These are phyloP conservation scores for Auriscalpium orientale DNA, from an alignment of 768 basidiomycete species.

Conservation along the genomic window DNA sequence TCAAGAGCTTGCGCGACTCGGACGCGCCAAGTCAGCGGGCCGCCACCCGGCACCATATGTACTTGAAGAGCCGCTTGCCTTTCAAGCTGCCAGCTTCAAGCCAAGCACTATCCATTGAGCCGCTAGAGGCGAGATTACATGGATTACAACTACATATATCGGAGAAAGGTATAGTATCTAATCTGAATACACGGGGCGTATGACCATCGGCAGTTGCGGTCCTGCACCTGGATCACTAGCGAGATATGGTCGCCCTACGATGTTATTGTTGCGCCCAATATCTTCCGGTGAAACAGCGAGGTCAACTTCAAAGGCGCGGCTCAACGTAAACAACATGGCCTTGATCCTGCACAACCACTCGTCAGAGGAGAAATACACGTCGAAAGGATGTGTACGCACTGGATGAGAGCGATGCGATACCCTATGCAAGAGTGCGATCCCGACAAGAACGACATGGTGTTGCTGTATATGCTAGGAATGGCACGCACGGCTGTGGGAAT, in stretches of 20 bases:
- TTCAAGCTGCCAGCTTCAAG: too few relatives aligned
- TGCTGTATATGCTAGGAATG: slow-evolving; percentile 56
- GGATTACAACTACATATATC: too few relatives aligned
- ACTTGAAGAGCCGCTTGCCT: too few relatives aligned
- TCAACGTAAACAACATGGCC: slow-evolving; percentile 25
- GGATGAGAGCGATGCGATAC: slow-evolving; percentile 54
- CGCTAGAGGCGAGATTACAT: too few relatives aligned
- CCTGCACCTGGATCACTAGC: not conserved
- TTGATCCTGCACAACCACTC: slow-evolving; percentile 20
- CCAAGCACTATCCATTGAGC: too few relatives aligned
- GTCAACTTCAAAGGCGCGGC: slow-evolving; percentile 25
- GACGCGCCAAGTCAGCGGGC: too few relatives aligned
- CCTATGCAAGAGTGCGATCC: slow-evolving; percentile 64
- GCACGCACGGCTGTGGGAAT: slow-evolving; percentile 34
- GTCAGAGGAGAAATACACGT: not conserved
- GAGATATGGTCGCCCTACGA: not conserved
- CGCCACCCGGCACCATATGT: too few relatives aligned
- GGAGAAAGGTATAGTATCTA: not conserved
- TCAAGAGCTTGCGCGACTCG: too few relatives aligned
- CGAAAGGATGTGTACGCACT: slow-evolving; percentile 31
- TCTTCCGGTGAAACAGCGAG: slow-evolving; percentile 20
- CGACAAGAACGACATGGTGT: slow-evolving; percentile 54
- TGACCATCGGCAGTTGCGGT: not conserved
- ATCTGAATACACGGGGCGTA: not conserved
- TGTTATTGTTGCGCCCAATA: slow-evolving; percentile 1